These are phyloP conservation scores for Xerocomus brunneocitrinus DNA, from an alignment of 768 basidiomycete species.

Conservation along the genomic window DNA sequence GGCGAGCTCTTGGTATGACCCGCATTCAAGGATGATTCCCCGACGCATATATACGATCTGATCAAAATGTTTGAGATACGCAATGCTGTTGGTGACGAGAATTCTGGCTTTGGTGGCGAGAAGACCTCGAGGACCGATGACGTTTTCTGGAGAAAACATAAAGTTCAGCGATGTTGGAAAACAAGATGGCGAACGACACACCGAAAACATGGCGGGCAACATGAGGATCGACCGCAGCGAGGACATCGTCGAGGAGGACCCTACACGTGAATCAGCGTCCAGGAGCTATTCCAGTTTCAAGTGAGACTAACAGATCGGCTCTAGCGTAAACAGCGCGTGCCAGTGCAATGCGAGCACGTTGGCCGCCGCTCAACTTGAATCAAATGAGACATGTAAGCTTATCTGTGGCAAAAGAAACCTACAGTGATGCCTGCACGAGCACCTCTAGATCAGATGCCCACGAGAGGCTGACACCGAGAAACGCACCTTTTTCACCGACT, in stretches of 20 bases:
- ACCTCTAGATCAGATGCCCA: background rate
- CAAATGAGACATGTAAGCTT: constrained; percentile 12
- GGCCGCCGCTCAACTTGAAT: constrained; percentile 70
- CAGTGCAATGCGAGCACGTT: constrained; percentile 76
- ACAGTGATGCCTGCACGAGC: constrained; percentile 50
- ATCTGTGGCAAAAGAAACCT: constrained; percentile 16
- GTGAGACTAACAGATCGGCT: constrained; percentile 67
- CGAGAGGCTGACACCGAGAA: no score
- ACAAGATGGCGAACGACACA: constrained; percentile 20
- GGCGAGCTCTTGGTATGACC: constrained; percentile 58
- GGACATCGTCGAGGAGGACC: constrained; percentile 83
- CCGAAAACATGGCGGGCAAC: constrained; percentile 85
- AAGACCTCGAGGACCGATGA: constrained; percentile 81
- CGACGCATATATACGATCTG: constrained; percentile 69
- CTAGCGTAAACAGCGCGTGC: constrained; percentile 90
- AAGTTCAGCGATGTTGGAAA: no score
- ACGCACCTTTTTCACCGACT: constrained; percentile 75
- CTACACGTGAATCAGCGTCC: constrained; percentile 29
- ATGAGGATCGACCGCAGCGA: constrained; percentile 81
- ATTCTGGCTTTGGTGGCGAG: constrained; percentile 80
- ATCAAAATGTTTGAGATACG: constrained; percentile 76
- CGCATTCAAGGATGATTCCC: constrained; percentile 77
- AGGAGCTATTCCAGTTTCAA: no score
- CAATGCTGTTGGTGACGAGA: constrained; percentile 81
- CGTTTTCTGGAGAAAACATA: constrained; percentile 50